Percentiles rank a stretch among this genome's conserved stretches.
phyloP scores from a whole-genome alignment of 2,329 filamentous ascomycete species.

The Exophiala aquamarina region DNA sequence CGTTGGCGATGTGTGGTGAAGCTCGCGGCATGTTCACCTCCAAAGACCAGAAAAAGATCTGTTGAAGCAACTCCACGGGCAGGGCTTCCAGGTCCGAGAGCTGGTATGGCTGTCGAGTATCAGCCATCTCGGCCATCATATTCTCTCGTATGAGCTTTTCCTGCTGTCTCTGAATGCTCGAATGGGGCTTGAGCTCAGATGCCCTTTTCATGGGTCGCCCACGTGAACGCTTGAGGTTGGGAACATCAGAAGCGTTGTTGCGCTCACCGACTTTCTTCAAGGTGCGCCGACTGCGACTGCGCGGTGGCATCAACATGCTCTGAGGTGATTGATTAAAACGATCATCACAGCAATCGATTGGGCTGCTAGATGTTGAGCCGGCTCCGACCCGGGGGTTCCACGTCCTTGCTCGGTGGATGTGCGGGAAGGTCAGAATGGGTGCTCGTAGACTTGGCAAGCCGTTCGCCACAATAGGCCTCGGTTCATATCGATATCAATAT shows the following conservation, averaged over 20 bases:
- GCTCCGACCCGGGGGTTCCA: no score
- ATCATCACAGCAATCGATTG: no score
- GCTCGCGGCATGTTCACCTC: conserved; percentile 46
- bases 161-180: conserved; percentile 12
- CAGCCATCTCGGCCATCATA: background rate
- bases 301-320: no score
- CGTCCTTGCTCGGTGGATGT: no score
- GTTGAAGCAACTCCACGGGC: conserved; percentile 53
- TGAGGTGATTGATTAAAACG: no score
- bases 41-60: conserved; percentile 50
- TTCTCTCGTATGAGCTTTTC: conserved; percentile 8
- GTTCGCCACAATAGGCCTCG: no score
- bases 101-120: background rate
- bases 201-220: conserved; percentile 24
- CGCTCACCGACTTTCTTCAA: no score
- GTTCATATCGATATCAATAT: no score
- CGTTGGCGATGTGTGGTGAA: conserved; percentile 41
- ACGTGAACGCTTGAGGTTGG: background rate
- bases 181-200: conserved; percentile 16
- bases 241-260: background rate
- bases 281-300: no score
- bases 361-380: no score
- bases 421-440: no score
- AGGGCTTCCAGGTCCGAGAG: conserved; percentile 45
- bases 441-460: no score